Evolutionary conservation across 2,329 filamentous ascomycete genomes (phyloP).

Genomic region (Fusarium dimerum): DNA sequence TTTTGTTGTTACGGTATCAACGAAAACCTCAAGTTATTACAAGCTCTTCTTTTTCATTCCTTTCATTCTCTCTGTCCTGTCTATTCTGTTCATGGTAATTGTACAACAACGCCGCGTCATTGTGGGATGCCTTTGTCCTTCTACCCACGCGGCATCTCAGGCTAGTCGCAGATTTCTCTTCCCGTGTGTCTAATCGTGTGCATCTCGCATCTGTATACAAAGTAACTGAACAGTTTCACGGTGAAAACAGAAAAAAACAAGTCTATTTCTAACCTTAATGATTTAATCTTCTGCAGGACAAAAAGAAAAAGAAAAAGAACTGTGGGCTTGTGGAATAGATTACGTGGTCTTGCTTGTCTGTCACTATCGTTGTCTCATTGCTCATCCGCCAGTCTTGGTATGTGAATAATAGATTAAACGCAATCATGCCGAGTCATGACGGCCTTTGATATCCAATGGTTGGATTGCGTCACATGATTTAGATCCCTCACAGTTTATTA

Average conservation of each 20-base stretch:
- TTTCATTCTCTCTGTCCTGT: slow-evolving; percentile 10
- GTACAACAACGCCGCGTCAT: slow-evolving; percentile 26
- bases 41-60: background rate
- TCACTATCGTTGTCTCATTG: too few relatives aligned
- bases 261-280: slow-evolving; percentile 27
- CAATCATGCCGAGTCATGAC: too few relatives aligned
- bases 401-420: too few relatives aligned
- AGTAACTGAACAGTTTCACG: background rate
- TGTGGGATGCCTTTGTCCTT: slow-evolving; percentile 2
- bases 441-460: too few relatives aligned
- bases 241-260: slow-evolving; percentile 7
- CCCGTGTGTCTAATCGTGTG: background rate
- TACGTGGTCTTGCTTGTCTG: too few relatives aligned
- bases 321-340: too few relatives aligned
- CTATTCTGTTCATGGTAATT: slow-evolving; percentile 3
- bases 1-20: too few relatives aligned
- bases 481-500: too few relatives aligned
- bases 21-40: background rate
- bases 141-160: slow-evolving; percentile 10
- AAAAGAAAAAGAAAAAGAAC: too few relatives aligned
- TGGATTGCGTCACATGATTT: too few relatives aligned
- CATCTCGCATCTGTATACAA: slow-evolving; percentile 1
- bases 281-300: slow-evolving; percentile 13
- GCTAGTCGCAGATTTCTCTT: slow-evolving; percentile 16
- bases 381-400: too few relatives aligned